phyloP scores from a whole-genome alignment of 768 basidiomycete genomes.

The Lepiota venenata region DNA sequence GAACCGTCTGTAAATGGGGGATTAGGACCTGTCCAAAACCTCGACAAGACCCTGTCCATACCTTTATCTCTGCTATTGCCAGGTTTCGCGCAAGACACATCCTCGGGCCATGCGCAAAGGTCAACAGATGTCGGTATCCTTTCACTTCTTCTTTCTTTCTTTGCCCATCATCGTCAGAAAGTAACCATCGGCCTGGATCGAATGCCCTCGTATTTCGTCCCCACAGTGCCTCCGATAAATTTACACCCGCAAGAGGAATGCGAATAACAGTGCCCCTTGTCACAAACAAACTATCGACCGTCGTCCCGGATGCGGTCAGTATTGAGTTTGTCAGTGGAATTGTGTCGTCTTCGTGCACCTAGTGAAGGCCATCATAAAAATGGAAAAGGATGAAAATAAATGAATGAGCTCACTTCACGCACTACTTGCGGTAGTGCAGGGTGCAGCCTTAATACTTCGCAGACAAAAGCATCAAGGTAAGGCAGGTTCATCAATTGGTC shows the following conservation, averaged over 20 bases:
- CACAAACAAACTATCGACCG: conserved; percentile 37
- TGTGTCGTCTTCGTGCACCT: conserved; percentile 50
- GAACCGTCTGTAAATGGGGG: conserved; percentile 26
- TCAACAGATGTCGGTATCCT: conserved; percentile 46
- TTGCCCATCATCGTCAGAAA: too few species aligned
- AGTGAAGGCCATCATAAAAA: neutral
- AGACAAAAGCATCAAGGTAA: conserved; percentile 48
- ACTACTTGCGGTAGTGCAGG: conserved; percentile 28
- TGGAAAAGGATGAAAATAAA: too few species aligned
- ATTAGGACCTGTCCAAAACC: neutral
- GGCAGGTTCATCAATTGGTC: conserved; percentile 51
- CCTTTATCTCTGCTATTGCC: conserved; percentile 43
- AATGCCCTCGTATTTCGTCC: conserved; percentile 56
- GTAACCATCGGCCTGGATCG: conserved; percentile 62
- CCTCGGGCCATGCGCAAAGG: conserved; percentile 49
- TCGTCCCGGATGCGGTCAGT: conserved; percentile 34
- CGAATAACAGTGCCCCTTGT: conserved; percentile 42
- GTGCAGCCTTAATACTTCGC: conserved; percentile 38
- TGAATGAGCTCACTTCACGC: conserved; percentile 30
- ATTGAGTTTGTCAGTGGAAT: conserved; percentile 52
- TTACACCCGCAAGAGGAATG: conserved; percentile 42
- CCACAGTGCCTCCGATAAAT: conserved; percentile 53
- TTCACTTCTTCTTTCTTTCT: conserved; percentile 30
- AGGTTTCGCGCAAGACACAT: conserved; percentile 46
- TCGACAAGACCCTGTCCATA: conserved; percentile 4